Evolutionary conservation across 768 basidiomycete genomes (phyloP), one percentile per base, ranked within the genome.

Genomic region (Tylopilus plumbeoviolaceoides): DNA sequence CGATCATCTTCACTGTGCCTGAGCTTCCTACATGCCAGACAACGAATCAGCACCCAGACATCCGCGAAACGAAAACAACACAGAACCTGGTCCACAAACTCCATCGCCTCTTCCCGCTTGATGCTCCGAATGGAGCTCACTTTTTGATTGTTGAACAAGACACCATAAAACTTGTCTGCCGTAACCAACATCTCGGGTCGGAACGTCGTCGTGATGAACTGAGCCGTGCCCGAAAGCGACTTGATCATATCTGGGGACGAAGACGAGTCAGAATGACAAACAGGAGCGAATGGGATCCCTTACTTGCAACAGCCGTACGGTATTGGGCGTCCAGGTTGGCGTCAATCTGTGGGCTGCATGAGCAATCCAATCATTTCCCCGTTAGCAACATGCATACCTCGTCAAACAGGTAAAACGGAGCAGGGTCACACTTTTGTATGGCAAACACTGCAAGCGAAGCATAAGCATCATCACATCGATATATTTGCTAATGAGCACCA

Each of bases 351-450:
- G 10, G 25, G 9, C 25, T 12, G 17, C 38, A 42, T 40, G 31
- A 30, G 53, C 31, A 44, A 50, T 30, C 30, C 51, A 12, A n/a
- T 36, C 17, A 17, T 14, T 47, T 18, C 5, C 23, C 17, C 14
- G 46, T 27, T 9, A 8, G n/a, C 15, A 42, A 45, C 25, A 36
- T 18, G 2, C 38, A 9, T 55, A 86, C 87, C 77, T 98, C 97
- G 66, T 99, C 97, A 62, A 99, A 98, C n/a, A 99, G 78, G 70
- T 98, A 98, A 75, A 99, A 99, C 2, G 97, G 97, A 0, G 97
- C 95, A 2, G 97, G 97, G 63, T 99, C 97, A 66, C 95, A 98
- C 71, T 97, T 98, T 72, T 99, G 97, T 59, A 98, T 98, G 15
- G 95, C 93, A 63, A 99, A 98, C 23, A 99, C 95, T 91, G 63